Evolutionary conservation across 441 rosid genomes (phyloP), one percentile per base, ranked within the genome.

Genomic region (Euphorbia schlechtendalii): DNA sequence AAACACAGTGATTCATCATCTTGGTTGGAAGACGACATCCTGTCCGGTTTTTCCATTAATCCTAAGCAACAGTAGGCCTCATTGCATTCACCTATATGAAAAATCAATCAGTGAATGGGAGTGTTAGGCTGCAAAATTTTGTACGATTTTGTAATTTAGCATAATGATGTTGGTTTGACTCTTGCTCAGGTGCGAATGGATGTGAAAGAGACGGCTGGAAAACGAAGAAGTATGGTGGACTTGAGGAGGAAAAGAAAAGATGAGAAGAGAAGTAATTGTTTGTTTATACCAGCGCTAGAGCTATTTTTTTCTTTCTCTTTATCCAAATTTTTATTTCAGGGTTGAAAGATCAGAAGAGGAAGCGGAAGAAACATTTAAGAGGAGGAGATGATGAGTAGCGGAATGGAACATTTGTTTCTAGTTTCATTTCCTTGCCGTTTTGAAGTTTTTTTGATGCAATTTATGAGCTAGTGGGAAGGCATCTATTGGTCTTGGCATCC

Each of bases 251-350:
- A 86, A 72, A 83, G 85, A 71, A 94, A 84, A 81, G 85, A 82
- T 2, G 99, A 88, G 81, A 93, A 90, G 75, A 93, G 80, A 83
- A 81, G 93, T 90, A 77, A 8, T 34, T 9, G n/a, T 18, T 55
- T 10, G 54, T 20, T 0, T 1, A 48, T 48, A 1, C 53, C 53
- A 17, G 21, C 8, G 22, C 17, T 18, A 0, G 40, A 8, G 28
- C 56, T 17, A 12, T 46, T 34, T 0, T 2, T 41, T 48, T 9
- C 18, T 69, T 27, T 14, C 22, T 13, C 2, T 17, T 64, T 13
- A 0, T 10, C 28, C 28, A 25, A 18, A 46, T 55, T 49, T 25
- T 17, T 28, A 30, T 71, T 60, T 59, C 87, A 92, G 97, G 91
- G 72, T 68, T 83, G 54, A 88, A 81, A 7, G 92, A 88, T 63